Percentiles rank a stretch among this genome's conserved stretches.
Conservation (phyloP, 2,329 filamentous ascomycete species). For the Sarocladium kiliense region DNA sequence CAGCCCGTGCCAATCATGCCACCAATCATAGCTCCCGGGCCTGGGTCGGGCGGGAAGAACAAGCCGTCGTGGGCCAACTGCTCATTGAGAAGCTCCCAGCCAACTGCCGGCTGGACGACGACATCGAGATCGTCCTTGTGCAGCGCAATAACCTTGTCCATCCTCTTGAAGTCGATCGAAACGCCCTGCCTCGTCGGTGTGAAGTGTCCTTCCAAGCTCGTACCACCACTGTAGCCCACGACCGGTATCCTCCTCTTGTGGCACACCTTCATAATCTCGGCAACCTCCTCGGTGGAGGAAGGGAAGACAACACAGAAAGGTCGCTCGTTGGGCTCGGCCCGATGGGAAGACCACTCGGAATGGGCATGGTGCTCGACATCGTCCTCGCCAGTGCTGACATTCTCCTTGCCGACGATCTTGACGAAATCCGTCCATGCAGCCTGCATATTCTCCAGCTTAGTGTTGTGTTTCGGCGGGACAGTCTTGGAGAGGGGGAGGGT, state of each 20-base stretch:
- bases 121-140: constrained; percentile 76
- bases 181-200: constrained; percentile 77
- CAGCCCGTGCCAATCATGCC: constrained; percentile 75
- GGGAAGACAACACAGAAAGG: constrained; percentile 74
- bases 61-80: constrained; percentile 66
- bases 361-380: constrained; percentile 53
- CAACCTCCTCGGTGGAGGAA: constrained; percentile 72
- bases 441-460: constrained; percentile 58
- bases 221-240: constrained; percentile 81
- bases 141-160: constrained; percentile 74
- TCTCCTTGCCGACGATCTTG: constrained; percentile 56
- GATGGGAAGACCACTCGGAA: constrained; percentile 60
- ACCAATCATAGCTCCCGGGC: constrained; percentile 87
- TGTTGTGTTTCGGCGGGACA: constrained; percentile 50
- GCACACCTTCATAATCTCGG: constrained; percentile 84
- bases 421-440: constrained; percentile 67
- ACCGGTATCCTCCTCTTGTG: constrained; percentile 77
- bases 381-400: constrained; percentile 54
- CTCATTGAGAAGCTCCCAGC: constrained; percentile 84
- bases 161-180: constrained; percentile 78
- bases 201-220: constrained; percentile 85
- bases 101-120: constrained; percentile 73
- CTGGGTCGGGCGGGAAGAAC: constrained; percentile 90
- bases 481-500: constrained; percentile 53
- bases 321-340: constrained; percentile 39